These are phyloP conservation scores for Plasmodium chabaudi DNA, from an alignment of 169 alveolate genomes.

Conservation along the genomic window DNA sequence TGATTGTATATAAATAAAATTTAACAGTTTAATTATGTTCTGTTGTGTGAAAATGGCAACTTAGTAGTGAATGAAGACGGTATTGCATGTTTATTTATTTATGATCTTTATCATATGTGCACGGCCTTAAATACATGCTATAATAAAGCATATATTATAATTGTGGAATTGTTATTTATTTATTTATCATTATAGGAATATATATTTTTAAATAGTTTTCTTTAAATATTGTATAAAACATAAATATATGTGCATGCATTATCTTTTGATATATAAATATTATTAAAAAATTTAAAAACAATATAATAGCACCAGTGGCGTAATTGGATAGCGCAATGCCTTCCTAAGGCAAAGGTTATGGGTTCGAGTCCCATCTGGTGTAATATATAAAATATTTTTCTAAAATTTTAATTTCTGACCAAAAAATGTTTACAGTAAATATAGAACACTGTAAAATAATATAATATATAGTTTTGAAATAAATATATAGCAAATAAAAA, in stretches of 20 bases:
- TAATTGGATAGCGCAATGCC: conserved; percentile 96
- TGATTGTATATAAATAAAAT: too few species aligned
- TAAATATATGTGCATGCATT: too few species aligned
- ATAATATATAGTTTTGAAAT: too few species aligned
- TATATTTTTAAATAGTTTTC: background rate
- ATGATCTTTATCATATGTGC: too few species aligned
- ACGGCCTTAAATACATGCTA: too few species aligned
- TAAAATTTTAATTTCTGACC: background rate
- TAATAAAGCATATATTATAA: too few species aligned
- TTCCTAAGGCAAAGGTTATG: conserved; percentile 97
- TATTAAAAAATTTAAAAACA: conserved; percentile 1
- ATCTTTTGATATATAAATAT: background rate
- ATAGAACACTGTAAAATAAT: background rate
- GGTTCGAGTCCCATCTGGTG: conserved; percentile 97
- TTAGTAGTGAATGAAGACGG: too few species aligned
- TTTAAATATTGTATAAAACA: background rate
- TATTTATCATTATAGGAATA: background rate
- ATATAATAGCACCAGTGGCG: conserved; percentile 93
- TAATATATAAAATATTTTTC: conserved; percentile 27
- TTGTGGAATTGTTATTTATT: background rate
- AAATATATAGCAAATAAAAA: too few species aligned
- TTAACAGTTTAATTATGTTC: too few species aligned
- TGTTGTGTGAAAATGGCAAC: too few species aligned
- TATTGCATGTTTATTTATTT: too few species aligned
- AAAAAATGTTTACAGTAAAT: background rate